Base-by-base conservation (phyloP, 805 yeast species). In the Tetrapisispora namnaoensis region DNA sequence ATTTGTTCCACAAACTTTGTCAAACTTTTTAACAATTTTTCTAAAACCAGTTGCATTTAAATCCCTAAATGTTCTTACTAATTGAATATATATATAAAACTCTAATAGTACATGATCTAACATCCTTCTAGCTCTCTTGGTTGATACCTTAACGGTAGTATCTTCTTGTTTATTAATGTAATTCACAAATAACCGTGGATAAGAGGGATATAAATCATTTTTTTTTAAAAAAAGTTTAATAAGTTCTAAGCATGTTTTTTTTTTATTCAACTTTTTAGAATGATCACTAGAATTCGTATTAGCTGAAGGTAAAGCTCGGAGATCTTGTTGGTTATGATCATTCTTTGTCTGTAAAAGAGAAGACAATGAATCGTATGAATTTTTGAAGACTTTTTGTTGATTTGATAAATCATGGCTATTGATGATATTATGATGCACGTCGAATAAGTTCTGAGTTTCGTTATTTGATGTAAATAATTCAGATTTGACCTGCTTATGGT, bases 1-100 rank as follows among this genome's bases (percentile, higher is more conserved):
- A 13, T 50, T 48, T 1, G 67, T 61, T 28, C 56, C 49, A 38
- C 62, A 56, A 8, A 59, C 54, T 60, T 93, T 93, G 66, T 93
- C 99, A 62, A 79, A 90, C 63, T 93, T 93, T 61, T 93, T 93
- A 51, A 88, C 73, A 58, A 93, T 81, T 59, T 93, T 93, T 46
- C 96, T 76, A 58, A 90, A 79, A 0, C 95, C 99, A 0, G 95
- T 89, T 30, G 88, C 74, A 65, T 93, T 93, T 56, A 90, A 66
- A 44, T 81, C 71, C 54, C 86, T 74, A 63, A 80, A 93, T 9
- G 63, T 58, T 47, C 62, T 62, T 30, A 63, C 60, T 49, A 65
- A 51, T 49, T 65, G 67, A 39, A 63, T 47, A 45, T 51, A 62
- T 18, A 62, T 55, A 47, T 63, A 65, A 48, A 52, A 64, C 42